Evolutionary conservation across 192 early-diverging fungal species (phyloP), one percentile per base, ranked within the genome.

Genomic region (Obelidium mucronatum): DNA sequence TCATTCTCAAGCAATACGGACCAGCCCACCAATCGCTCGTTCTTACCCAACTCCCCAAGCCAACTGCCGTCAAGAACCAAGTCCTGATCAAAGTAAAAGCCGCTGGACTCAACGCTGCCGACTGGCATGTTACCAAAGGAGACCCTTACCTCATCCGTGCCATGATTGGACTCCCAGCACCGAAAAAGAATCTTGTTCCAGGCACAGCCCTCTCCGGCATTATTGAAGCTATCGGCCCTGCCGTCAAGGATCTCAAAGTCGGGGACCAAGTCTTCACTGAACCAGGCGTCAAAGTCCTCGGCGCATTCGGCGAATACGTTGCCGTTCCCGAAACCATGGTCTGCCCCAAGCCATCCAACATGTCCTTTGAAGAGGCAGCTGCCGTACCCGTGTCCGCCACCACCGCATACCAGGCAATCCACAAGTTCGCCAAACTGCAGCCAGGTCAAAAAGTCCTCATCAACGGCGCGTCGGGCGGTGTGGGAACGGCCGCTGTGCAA

Each of bases 391-490:
- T 93, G 71, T 86, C 85, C 59, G 92, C 88, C 87, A 90, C 90
- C 81, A 94, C 93, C 2, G 93, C 93, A 0, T 92, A 86, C 62
- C 91, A 94, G 69, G 93, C 94, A 0, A 75, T 97, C 26, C 92
- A 83, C 67, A 85, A 92, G 36, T 92, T 92, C 19, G 92, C 90
- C 75, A 89, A 94, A 42, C 90, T 94, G 22, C 90, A 90, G 68
- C 40, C 56, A 0, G 88, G 85, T 35, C 93, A 97, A 68, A 88
- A 86, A 76, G 91, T 94, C 39, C 83, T 97, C 42, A 88, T 96
- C 33, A 94, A 97, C 79, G 96, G 93, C 6, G 96, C 91, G 3
- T 94, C 94, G n/a, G 91, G 91, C 40, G 94, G 94, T 40, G 94
- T 97, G 1, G 94, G 96, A 26, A 83, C 93, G n/a, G 91, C 91